These are phyloP conservation scores for Chytriomyces sp. DNA, from an alignment of 192 early-diverging fungal genomes.

Conservation along the genomic window DNA sequence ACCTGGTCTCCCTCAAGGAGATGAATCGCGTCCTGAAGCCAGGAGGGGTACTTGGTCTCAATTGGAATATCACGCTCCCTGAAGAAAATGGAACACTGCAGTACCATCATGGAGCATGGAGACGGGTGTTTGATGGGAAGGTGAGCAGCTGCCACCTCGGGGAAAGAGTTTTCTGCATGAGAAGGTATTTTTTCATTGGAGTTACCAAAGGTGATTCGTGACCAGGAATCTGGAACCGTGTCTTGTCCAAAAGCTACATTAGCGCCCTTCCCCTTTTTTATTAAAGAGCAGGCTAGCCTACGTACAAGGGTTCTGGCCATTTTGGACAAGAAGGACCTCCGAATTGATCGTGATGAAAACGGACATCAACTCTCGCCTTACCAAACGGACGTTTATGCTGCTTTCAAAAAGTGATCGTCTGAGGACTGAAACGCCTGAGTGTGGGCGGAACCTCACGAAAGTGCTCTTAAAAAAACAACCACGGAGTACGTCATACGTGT, in stretches of 20 bases:
- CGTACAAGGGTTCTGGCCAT: background rate
- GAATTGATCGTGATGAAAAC: background rate
- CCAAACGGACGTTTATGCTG: background rate
- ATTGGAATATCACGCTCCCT: constrained; percentile 53
- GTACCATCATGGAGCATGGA: constrained; percentile 46
- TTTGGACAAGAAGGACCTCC: background rate
- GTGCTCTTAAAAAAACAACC: no score
- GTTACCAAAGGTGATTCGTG: no score
- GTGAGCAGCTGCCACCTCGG: no score
- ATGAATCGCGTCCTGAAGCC: constrained; percentile 50
- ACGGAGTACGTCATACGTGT: no score
- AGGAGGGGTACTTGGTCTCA: constrained; percentile 26
- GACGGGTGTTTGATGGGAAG: constrained; percentile 36
- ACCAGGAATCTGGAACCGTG: constrained; percentile 30
- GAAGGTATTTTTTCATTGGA: no score
- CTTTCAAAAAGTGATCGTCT: background rate
- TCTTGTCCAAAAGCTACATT: constrained; percentile 44
- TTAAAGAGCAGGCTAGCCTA: background rate
- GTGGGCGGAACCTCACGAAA: no score
- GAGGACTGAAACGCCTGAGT: no score
- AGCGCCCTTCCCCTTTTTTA: background rate
- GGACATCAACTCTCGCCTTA: background rate
- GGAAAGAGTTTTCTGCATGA: no score
- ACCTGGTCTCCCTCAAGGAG: constrained; percentile 40
- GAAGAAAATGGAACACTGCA: constrained; percentile 46